Conservation (phyloP, 73 alveolate species). For the Paraurostyla sp. region DNA sequence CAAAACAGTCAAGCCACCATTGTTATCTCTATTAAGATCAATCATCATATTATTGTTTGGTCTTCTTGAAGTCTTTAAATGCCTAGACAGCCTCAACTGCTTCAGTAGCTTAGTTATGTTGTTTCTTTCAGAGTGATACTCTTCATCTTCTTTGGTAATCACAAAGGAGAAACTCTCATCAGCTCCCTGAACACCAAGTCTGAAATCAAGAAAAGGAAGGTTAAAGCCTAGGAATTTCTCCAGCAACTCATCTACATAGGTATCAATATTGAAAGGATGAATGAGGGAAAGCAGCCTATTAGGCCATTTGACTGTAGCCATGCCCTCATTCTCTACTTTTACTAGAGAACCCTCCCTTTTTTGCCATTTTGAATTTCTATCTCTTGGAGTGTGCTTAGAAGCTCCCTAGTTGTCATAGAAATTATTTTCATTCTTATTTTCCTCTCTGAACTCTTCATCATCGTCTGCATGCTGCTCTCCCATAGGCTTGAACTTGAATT, state of each 20-base stretch:
- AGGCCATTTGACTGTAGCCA: constrained; percentile 58
- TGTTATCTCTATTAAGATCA: background rate
- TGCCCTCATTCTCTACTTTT: background rate
- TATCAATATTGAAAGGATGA: constrained; percentile 71
- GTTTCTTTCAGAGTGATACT: constrained; percentile 42
- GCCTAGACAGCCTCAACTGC: constrained; percentile 14
- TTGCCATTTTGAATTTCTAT: background rate
- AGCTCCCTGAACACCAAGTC: constrained; percentile 70
- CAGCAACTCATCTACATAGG: constrained; percentile 52
- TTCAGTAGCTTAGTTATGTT: background rate
- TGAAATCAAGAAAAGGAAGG: constrained; percentile 65
- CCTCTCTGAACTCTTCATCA: too few relatives aligned
- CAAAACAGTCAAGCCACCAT: background rate
- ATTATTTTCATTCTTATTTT: too few relatives aligned
- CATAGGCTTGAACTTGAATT: too few relatives aligned
- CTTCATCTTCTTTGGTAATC: constrained; percentile 42
- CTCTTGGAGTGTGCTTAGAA: background rate
- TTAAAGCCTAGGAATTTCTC: constrained; percentile 57
- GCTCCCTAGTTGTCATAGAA: background rate
- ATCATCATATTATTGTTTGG: background rate
- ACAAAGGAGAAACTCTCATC: constrained; percentile 56
- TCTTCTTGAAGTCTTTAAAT: background rate
- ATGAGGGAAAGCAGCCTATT: constrained; percentile 58
- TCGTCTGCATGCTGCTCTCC: too few relatives aligned
- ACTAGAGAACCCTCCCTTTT: background rate